Evolutionary conservation across 1,284 basidiomycete species (phyloP).

Genomic region (Ustilago bromivora): DNA sequence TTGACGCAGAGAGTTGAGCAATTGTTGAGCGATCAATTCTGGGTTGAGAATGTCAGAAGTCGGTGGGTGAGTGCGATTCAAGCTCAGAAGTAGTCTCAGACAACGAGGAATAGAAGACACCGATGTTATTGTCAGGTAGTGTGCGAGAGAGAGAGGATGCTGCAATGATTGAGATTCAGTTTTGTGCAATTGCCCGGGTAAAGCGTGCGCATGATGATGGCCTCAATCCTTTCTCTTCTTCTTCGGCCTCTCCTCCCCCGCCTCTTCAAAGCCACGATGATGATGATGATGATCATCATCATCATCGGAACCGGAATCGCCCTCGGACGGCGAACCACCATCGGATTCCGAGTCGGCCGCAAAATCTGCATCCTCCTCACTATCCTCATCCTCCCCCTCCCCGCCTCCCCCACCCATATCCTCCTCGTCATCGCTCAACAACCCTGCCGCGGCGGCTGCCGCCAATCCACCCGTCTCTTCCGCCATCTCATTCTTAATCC

Average conservation of each 20-base stretch:
- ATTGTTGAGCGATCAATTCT: slow-evolving; percentile 29
- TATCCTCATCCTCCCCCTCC: slow-evolving; percentile 67
- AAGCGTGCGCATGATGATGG: background rate
- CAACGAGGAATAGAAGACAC: background rate
- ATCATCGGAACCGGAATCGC: slow-evolving; percentile 72
- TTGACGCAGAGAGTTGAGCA: slow-evolving; percentile 26
- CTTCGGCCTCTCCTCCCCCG: slow-evolving; percentile 50
- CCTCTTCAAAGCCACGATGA: slow-evolving; percentile 46
- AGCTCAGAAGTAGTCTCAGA: background rate
- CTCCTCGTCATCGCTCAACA: slow-evolving; percentile 80
- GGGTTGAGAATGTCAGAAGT: slow-evolving; percentile 18
- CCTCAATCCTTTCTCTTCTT: slow-evolving; percentile 58
- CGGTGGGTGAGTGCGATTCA: slow-evolving; percentile 8
- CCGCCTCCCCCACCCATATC: slow-evolving; percentile 73
- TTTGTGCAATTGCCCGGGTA: background rate
- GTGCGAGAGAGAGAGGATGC: background rate
- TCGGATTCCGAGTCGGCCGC: slow-evolving; percentile 72
- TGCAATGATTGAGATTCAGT: background rate
- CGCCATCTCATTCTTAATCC: slow-evolving; percentile 96
- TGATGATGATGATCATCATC: slow-evolving; percentile 73
- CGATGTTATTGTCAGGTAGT: background rate
- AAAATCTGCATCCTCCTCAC: slow-evolving; percentile 84
- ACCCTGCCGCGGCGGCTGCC: slow-evolving; percentile 76
- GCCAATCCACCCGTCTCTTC: slow-evolving; percentile 74
- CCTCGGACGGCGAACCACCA: slow-evolving; percentile 70